Conservation (phyloP, 805 yeast species). For the Candida alai region DNA sequence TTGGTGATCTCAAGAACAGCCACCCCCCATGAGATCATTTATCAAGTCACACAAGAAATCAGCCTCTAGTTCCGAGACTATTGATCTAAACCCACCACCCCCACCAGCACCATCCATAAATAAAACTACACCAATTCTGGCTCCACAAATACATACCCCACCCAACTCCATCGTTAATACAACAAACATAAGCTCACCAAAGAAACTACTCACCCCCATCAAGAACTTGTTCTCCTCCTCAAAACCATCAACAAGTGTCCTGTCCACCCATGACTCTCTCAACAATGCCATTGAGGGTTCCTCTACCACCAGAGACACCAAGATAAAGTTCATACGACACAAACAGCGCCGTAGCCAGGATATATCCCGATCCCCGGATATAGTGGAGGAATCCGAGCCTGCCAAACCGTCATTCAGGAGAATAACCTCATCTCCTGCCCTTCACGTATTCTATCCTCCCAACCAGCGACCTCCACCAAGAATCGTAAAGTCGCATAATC, state of each 20-base stretch:
- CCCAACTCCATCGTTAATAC: constrained; percentile 6
- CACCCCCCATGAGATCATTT: constrained; percentile 28
- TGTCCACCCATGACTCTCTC: constrained; percentile 1
- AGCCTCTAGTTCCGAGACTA: constrained; percentile 14
- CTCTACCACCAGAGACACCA: constrained; percentile 3
- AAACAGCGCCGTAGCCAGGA: constrained; percentile 4
- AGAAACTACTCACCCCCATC: constrained; percentile 35
- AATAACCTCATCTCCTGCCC: constrained; percentile 4
- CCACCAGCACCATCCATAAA: background rate
- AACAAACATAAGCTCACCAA: constrained; percentile 24
- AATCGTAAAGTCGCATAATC: background rate
- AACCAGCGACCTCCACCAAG: background rate
- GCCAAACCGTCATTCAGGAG: constrained; percentile 3
- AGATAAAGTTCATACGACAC: constrained; percentile 5
- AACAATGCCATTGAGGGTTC: constrained; percentile 1
- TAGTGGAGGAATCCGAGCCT: background rate
- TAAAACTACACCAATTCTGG: constrained; percentile 16
- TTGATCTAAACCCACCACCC: constrained; percentile 2
- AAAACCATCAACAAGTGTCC: constrained; percentile 1
- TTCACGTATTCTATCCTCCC: constrained; percentile 1
- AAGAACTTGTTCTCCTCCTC: constrained; percentile 22
- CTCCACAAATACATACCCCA: constrained; percentile 25
- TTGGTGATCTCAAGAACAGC: too few species aligned
- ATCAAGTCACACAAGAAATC: constrained; percentile 24
- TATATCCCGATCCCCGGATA: background rate